Conservation (phyloP, 1,139 yeast species). For the Hyphopichia buzzinii region DNA sequence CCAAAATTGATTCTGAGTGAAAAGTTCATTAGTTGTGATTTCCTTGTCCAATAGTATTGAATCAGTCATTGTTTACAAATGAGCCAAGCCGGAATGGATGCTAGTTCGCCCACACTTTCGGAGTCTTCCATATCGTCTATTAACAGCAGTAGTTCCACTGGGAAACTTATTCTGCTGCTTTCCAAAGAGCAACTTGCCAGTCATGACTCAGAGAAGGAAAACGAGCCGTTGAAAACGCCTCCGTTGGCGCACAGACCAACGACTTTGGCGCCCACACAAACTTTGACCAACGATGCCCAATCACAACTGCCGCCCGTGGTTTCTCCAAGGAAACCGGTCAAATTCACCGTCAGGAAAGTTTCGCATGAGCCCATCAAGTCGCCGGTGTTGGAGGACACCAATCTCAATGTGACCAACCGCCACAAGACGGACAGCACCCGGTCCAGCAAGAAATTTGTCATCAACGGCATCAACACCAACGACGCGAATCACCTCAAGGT, state of each 20-base stretch:
- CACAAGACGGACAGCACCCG: not conserved
- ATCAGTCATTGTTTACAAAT: too few relatives aligned
- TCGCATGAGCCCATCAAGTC: slow-evolving; percentile 30
- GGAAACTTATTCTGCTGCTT: slow-evolving; percentile 19
- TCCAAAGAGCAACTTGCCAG: not conserved
- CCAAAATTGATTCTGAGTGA: too few relatives aligned
- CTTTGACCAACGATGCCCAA: not conserved
- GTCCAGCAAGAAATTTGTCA: not conserved
- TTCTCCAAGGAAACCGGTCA: slow-evolving; percentile 29
- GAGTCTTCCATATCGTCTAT: slow-evolving; percentile 29
- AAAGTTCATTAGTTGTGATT: too few relatives aligned
- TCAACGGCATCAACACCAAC: not conserved
- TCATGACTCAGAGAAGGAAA: not conserved
- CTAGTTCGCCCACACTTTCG: slow-evolving; percentile 6
- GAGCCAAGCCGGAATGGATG: too few relatives aligned
- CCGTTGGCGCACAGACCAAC: not conserved
- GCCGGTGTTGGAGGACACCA: slow-evolving; percentile 10
- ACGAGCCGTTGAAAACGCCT: not conserved
- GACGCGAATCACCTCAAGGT: not conserved
- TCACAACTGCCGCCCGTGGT: not conserved
- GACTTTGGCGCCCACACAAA: not conserved
- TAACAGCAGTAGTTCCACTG: slow-evolving; percentile 29
- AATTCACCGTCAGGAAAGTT: slow-evolving; percentile 44
- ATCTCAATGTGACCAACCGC: not conserved
- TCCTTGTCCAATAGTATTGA: too few relatives aligned